Conservation (phyloP, 176 grass and related monocot genomes). For the Cocos nucifera region DNA sequence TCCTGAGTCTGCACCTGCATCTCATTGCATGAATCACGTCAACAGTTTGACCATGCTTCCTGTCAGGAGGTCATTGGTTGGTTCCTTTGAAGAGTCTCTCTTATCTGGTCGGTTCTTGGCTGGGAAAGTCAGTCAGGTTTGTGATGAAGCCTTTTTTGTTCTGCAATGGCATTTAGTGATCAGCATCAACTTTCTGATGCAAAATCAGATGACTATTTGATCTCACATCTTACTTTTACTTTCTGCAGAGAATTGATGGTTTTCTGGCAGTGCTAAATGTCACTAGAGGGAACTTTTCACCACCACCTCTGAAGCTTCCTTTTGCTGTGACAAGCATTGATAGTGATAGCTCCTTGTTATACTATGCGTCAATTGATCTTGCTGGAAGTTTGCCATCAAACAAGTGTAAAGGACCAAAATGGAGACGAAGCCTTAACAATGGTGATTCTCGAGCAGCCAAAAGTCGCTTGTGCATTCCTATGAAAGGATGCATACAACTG, state of each 20-base stretch:
- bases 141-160: background rate
- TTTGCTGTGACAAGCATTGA: constrained; percentile 85
- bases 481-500: constrained; percentile 90
- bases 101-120: constrained; percentile 80
- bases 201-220: background rate
- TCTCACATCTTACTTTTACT: background rate
- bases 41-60: constrained; percentile 35
- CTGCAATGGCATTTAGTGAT: background rate
- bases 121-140: constrained; percentile 77
- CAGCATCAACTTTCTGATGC: background rate
- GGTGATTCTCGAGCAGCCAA: constrained; percentile 56
- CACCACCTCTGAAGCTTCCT: constrained; percentile 77
- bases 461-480: constrained; percentile 69
- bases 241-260: constrained; percentile 74
- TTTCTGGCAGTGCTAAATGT: constrained; percentile 84
- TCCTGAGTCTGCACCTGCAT: constrained; percentile 25
- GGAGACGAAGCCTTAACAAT: constrained; percentile 32
- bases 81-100: constrained; percentile 97
- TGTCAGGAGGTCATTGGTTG: constrained; percentile 70
- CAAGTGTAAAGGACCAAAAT: constrained; percentile 41
- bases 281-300: constrained; percentile 75
- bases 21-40: constrained; percentile 26
- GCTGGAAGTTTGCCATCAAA: constrained; percentile 42
- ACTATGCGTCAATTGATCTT: constrained; percentile 87
- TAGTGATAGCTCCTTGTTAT: constrained; percentile 74